phyloP scores from a whole-genome alignment of 352 stramenopile genomes.

The Phytophthora hybrid region DNA sequence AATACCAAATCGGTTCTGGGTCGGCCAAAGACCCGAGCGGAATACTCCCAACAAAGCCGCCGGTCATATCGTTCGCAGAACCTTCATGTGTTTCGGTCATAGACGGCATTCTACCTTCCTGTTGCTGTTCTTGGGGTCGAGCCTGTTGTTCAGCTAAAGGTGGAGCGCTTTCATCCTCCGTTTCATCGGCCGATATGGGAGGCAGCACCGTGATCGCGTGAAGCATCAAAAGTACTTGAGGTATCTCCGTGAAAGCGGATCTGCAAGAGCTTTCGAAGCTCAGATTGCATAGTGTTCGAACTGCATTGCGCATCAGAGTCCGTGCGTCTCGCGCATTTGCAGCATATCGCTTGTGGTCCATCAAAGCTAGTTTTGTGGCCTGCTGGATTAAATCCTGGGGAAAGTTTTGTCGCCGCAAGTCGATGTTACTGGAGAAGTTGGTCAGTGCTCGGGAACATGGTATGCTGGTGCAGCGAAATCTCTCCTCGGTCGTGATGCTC shows the following conservation, averaged over 20 bases:
- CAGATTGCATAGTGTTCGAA: slow-evolving; percentile 71
- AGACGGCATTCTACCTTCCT: slow-evolving; percentile 12
- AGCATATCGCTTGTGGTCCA: slow-evolving; percentile 51
- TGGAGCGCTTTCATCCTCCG: background rate
- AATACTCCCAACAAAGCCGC: slow-evolving; percentile 16
- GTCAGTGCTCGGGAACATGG: slow-evolving; percentile 66
- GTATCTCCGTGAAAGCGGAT: slow-evolving; percentile 63
- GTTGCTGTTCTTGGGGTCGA: background rate
- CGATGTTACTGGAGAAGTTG: slow-evolving; percentile 78
- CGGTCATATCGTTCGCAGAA: background rate
- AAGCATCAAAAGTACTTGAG: slow-evolving; percentile 63
- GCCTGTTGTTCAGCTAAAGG: slow-evolving; percentile 5
- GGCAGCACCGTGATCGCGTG: slow-evolving; percentile 46
- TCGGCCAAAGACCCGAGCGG: background rate
- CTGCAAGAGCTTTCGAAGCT: slow-evolving; percentile 63
- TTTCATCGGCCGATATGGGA: slow-evolving; percentile 9
- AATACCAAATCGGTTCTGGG: slow-evolving; percentile 28
- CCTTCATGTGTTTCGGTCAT: slow-evolving; percentile 17
- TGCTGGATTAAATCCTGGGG: slow-evolving; percentile 63
- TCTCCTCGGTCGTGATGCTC: slow-evolving; percentile 44
- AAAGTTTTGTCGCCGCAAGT: slow-evolving; percentile 63
- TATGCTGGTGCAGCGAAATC: slow-evolving; percentile 52
- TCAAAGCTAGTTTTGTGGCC: slow-evolving; percentile 52
- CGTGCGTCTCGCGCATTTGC: slow-evolving; percentile 27
- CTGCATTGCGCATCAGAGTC: slow-evolving; percentile 59